These are phyloP conservation scores for Acarospora socialis DNA, from an alignment of 2,329 filamentous ascomycete species.

Conservation along the genomic window DNA sequence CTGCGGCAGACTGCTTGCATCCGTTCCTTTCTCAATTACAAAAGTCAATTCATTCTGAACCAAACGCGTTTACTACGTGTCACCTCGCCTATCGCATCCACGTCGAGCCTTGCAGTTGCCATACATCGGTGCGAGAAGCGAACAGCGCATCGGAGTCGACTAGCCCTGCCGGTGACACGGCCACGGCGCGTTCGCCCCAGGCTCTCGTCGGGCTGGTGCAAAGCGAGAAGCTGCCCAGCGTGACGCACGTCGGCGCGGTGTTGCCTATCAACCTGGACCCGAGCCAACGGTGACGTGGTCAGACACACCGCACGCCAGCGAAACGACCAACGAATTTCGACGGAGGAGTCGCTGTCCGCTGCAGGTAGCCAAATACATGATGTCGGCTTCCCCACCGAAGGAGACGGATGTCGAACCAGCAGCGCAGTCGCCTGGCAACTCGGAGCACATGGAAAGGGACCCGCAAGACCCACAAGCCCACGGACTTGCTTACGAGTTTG, in stretches of 20 bases:
- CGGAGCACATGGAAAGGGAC: slow-evolving; percentile 72
- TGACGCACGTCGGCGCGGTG: slow-evolving; percentile 18
- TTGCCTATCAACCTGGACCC: slow-evolving; percentile 18
- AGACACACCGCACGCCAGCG: slow-evolving; percentile 20
- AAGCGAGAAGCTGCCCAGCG: slow-evolving; percentile 27
- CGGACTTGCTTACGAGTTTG: slow-evolving; percentile 77
- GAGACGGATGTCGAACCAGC: slow-evolving; percentile 76
- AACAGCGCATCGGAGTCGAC: too few species aligned
- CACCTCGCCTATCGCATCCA: too few species aligned
- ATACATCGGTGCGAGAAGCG: too few species aligned
- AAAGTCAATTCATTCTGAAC: too few species aligned
- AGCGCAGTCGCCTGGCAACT: slow-evolving; percentile 84
- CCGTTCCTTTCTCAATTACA: too few species aligned
- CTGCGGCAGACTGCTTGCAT: slow-evolving; percentile 7
- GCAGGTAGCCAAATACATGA: slow-evolving; percentile 48
- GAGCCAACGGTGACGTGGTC: slow-evolving; percentile 29
- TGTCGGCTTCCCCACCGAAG: slow-evolving; percentile 94
- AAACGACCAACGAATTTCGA: slow-evolving; percentile 22
- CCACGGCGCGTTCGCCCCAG: neutral
- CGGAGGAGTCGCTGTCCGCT: slow-evolving; percentile 24
- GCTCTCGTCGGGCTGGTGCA: slow-evolving; percentile 15
- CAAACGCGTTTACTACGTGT: too few species aligned
- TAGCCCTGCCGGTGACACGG: slow-evolving; percentile 1
- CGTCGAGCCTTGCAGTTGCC: too few species aligned
- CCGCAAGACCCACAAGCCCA: slow-evolving; percentile 61